Evolutionary conservation across 208 protist genomes (phyloP), one percentile per base, ranked within the genome.

Genomic region (Leptomonas seymouri): DNA sequence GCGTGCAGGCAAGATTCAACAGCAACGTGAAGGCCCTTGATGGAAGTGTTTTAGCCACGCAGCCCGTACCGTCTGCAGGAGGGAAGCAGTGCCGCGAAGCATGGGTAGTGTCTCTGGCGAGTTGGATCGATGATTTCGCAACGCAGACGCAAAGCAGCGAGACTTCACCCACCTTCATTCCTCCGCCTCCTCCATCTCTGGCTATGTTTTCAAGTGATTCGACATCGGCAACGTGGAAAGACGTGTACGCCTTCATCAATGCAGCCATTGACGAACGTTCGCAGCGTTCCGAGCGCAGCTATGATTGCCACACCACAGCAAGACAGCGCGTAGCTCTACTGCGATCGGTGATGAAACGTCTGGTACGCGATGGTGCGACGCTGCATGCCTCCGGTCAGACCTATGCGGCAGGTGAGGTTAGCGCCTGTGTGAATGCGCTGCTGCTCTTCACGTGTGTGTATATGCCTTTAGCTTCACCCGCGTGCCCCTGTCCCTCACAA

Each of bases 381-480:
- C 25, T 55, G 12, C 45, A 14, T 7, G 20, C 12, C 9, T 8
- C 67, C 20, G 25, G n/a, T 18, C 9, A 44, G 49, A 54, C 48
- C 23, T 8, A 42, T 9, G 30, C 16, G 31, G 42, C 41, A n/a
- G 34, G 9, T 8, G 61, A 69, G 23, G 59, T 49, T 6, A 49
- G 54, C 20, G 25, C 51, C 11, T 64, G 60, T 62, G 69, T 68
- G 27, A 39, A 45, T 16, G 56, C 54, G 3, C 36, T 76, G 36
- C 28, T 76, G 28, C 18, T 76, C 16, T 36, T 67, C 27, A 45
- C 28, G 36, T 70, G 49, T 18, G 53, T 76, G 41, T 46, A 64
- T 16, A 27, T 41, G 4, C 63, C 71, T 20, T 27, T 71, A 12
- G 28, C 39, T 2, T 49, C 56, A 15, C 27, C 44, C 1, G 12